A percentile compares a stretch with the other conserved stretches of the same genome.
Conservation (phyloP, 805 yeast species). For the Pichia rugopelliculosa region DNA sequence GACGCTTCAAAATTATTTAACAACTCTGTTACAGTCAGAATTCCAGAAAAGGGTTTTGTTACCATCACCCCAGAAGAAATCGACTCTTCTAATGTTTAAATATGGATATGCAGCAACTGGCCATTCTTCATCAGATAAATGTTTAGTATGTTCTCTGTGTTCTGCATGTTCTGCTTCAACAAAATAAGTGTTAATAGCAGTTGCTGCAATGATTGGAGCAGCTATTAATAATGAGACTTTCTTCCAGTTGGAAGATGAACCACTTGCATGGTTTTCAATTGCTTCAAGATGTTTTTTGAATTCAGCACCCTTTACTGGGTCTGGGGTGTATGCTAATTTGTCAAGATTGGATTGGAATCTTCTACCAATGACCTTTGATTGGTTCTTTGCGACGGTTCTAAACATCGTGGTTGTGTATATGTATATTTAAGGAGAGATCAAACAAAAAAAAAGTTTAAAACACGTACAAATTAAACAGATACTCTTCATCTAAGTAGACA, state of each 20-base stretch:
- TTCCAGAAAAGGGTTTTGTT: conserved; percentile 97
- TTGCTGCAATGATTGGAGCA: conserved; percentile 67
- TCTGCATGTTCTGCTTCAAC: conserved; percentile 84
- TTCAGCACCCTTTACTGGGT: conserved; percentile 63
- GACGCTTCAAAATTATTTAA: conserved; percentile 25
- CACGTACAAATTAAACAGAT: no score
- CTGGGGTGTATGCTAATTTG: conserved; percentile 39
- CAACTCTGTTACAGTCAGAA: conserved; percentile 82
- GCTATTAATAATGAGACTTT: conserved; percentile 77
- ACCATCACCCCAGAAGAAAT: conserved; percentile 99
- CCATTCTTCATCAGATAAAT: conserved; percentile 84
- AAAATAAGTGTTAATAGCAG: conserved; percentile 74
- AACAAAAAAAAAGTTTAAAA: no score
- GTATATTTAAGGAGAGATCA: background rate
- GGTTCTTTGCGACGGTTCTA: conserved; percentile 34
- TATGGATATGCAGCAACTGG: conserved; percentile 76
- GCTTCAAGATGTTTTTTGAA: conserved; percentile 56
- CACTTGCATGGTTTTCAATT: conserved; percentile 70
- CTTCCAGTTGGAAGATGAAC: conserved; percentile 76
- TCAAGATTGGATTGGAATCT: conserved; percentile 27
- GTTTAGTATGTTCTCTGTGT: conserved; percentile 73
- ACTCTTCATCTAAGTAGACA: no score
- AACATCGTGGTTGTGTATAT: conserved; percentile 29
- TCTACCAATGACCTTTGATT: conserved; percentile 23
- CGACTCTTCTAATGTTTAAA: conserved; percentile 81